Evolutionary conservation across 1,284 basidiomycete genomes (phyloP), one percentile per base, ranked within the genome.

Genomic region (Tylopilus sp.): DNA sequence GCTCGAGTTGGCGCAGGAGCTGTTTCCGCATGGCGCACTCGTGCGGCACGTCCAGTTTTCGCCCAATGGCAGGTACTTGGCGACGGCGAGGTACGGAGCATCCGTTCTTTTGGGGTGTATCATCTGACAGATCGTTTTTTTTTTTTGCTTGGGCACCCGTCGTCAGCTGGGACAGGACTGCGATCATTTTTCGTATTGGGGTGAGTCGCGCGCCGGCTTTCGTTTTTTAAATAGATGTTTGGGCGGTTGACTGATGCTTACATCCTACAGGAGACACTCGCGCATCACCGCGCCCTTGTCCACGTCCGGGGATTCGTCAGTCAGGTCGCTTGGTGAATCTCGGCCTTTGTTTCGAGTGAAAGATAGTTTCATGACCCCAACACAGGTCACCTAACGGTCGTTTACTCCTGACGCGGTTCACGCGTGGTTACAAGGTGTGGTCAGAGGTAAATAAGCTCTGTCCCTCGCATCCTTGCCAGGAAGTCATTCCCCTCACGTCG

Each of bases 241-340:
- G 9, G 10, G 30, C 13, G n/a, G 15, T 29, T 61, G 31, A 44
- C n/a, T 15, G n/a, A 13, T 25, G 5, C 7, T 9, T 37, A 35
- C 12, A 13, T 16, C 5, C 12, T 29, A 16, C 48, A 83, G 81
- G 76, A 82, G 51, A 75, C 76, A 11, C 76, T 85, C 51, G 65
- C 69, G 3, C 72, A 74, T 3, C 84, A 87, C 60, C 78, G 83
- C 41, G 75, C 80, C 16, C 75, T 89, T n/a, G 82, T 82, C 1
- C 86, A 89, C 54, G 74, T 85, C 6, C 77, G 79, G 56, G 85
- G 86, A 15, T 89, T 89, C 56, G 82, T 89, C 31, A 79, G 82
- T 43, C 87, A 89, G 66, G 86, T 89, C 7, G 85, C 86, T 31
- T 90, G 87, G 87, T 83, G 52, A 53, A 25, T 47, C 23, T 16